phyloP scores from a whole-genome alignment of 768 basidiomycete species.

The Tricholoma bakamatsutake region DNA sequence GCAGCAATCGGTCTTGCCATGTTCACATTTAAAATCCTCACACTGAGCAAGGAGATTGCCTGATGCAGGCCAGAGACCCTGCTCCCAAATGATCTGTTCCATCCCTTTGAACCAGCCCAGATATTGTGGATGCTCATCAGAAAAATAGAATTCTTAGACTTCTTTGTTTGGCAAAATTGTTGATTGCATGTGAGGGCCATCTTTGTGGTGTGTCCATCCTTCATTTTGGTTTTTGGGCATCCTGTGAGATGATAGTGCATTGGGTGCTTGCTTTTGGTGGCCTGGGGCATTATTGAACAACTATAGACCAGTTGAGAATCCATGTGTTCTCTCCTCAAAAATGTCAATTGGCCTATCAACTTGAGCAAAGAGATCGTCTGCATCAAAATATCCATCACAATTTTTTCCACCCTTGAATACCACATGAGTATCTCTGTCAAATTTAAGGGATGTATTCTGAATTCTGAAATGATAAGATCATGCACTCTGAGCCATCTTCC shows the following conservation, averaged over 20 bases:
- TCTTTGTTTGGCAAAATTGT: slow-evolving; percentile 10
- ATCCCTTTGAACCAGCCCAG: slow-evolving; percentile 33
- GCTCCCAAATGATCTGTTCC: slow-evolving; percentile 21
- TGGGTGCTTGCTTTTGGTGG: slow-evolving; percentile 16
- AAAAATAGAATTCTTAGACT: slow-evolving; percentile 28
- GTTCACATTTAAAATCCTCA: slow-evolving; percentile 13
- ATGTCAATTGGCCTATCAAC: too few relatives aligned
- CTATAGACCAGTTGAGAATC: slow-evolving; percentile 12
- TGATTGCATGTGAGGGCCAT: too few relatives aligned
- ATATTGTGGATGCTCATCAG: slow-evolving; percentile 20
- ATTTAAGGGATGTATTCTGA: background rate
- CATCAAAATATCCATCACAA: too few relatives aligned
- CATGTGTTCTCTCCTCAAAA: background rate
- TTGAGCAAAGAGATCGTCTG: too few relatives aligned
- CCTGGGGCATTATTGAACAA: background rate
- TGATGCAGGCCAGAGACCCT: slow-evolving; percentile 10
- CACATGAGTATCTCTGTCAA: background rate
- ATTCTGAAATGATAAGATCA: too few relatives aligned
- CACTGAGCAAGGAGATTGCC: slow-evolving; percentile 9
- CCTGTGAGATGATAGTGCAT: slow-evolving; percentile 22
- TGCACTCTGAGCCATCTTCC: too few relatives aligned
- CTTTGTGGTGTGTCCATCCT: too few relatives aligned
- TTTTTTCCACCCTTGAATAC: too few relatives aligned
- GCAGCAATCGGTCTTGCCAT: slow-evolving; percentile 13
- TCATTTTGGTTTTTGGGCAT: too few relatives aligned